phyloP scores from a whole-genome alignment of 345 rosid species.

The Toxicodendron radicans region DNA sequence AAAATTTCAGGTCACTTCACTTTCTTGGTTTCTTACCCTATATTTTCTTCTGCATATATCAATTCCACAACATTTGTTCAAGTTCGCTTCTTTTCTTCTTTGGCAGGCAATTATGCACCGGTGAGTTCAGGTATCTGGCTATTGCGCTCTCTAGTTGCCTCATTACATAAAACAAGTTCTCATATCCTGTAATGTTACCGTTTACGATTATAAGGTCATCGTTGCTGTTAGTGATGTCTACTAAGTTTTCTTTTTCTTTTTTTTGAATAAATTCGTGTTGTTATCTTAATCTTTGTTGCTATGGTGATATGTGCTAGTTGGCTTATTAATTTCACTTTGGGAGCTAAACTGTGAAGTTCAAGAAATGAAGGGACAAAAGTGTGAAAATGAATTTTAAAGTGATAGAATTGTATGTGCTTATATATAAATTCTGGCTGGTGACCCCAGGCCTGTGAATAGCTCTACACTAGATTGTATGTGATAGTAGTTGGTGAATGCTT shows the following conservation, averaged over 20 bases:
- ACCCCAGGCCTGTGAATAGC: too few relatives aligned
- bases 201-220: background rate
- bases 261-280: background rate
- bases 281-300: background rate
- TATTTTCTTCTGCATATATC: background rate
- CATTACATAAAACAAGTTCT: background rate
- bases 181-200: background rate
- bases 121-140: slow-evolving; percentile 68
- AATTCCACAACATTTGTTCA: background rate
- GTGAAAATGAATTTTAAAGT: too few relatives aligned
- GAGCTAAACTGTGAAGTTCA: too few relatives aligned
- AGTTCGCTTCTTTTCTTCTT: background rate
- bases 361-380: too few relatives aligned
- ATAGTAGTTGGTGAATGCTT: background rate
- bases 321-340: background rate
- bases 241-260: background rate
- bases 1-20: slow-evolving; percentile 69
- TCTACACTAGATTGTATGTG: background rate
- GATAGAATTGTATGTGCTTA: too few relatives aligned
- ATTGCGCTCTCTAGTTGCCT: background rate
- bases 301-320: too few relatives aligned
- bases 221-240: background rate
- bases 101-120: slow-evolving; percentile 94
- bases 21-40: background rate
- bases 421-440: too few relatives aligned